Conservation (phyloP, 2,329 filamentous ascomycete genomes). For the Monilinia fructicola region DNA sequence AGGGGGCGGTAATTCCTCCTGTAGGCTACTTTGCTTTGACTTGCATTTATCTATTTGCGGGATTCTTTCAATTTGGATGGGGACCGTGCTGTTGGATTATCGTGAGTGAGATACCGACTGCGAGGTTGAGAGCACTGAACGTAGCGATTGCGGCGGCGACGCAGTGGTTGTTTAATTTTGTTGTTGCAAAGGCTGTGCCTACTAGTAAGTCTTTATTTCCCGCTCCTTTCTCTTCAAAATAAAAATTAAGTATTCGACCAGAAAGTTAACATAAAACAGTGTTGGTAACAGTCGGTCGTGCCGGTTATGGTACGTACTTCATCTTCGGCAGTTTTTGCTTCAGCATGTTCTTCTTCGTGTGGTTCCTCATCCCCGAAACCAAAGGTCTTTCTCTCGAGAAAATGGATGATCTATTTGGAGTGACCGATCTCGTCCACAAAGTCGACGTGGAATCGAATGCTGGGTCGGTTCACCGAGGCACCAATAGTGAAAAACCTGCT, state of each 20-base stretch:
- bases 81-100: conserved; percentile 68
- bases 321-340: conserved; percentile 63
- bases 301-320: conserved; percentile 59
- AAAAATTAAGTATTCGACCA: neutral
- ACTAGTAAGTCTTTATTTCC: conserved; percentile 47
- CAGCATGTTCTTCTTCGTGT: conserved; percentile 49
- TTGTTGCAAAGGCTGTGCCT: conserved; percentile 66
- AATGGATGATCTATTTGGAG: conserved; percentile 21
- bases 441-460: conserved; percentile 9
- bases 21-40: conserved; percentile 70
- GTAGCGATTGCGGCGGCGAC: conserved; percentile 67
- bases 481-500: neutral
- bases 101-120: conserved; percentile 67
- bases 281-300: conserved; percentile 51
- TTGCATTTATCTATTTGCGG: conserved; percentile 71
- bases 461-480: neutral
- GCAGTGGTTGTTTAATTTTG: conserved; percentile 74
- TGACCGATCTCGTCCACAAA: conserved; percentile 9
- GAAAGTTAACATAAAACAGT: neutral
- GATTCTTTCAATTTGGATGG: conserved; percentile 69
- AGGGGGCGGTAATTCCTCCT: conserved; percentile 54
- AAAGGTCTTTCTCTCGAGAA: conserved; percentile 63
- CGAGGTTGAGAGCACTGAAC: conserved; percentile 64
- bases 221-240: neutral
- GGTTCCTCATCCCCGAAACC: conserved; percentile 58